These are phyloP conservation scores for Fragaria vesca DNA, from an alignment of 306 rosid genomes.

Conservation along the genomic window DNA sequence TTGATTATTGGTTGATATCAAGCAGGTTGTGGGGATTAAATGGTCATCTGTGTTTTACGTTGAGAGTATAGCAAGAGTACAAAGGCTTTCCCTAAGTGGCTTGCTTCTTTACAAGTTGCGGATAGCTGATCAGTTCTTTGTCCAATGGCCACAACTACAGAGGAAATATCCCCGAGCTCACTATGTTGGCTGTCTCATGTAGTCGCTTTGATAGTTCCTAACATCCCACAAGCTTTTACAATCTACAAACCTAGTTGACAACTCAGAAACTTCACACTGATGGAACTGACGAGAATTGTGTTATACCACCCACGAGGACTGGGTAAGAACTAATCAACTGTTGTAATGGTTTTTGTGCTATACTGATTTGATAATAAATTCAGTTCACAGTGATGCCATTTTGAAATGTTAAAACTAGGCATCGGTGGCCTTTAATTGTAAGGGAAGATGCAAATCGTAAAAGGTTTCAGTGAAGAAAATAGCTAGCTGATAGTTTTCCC, in stretches of 20 bases:
- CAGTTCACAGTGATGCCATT: neutral
- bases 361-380: neutral
- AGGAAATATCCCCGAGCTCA: constrained; percentile 68
- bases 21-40: constrained; percentile 39
- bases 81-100: constrained; percentile 84
- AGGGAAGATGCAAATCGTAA: neutral
- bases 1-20: neutral
- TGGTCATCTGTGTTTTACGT: constrained; percentile 92
- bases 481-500: too few relatives aligned
- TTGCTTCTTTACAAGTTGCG: constrained; percentile 73
- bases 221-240: neutral
- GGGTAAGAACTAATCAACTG: neutral
- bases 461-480: neutral
- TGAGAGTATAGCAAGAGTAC: constrained; percentile 98
- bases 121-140: constrained; percentile 84
- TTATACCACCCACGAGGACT: neutral
- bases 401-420: neutral
- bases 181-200: constrained; percentile 92
- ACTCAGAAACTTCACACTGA: neutral
- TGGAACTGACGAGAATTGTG: neutral
- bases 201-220: constrained; percentile 17
- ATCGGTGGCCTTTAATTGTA: neutral
- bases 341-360: neutral
- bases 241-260: neutral
- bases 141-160: constrained; percentile 88